phyloP scores from a whole-genome alignment of 2,329 filamentous ascomycete species.

The Exophiala alcalophila region DNA sequence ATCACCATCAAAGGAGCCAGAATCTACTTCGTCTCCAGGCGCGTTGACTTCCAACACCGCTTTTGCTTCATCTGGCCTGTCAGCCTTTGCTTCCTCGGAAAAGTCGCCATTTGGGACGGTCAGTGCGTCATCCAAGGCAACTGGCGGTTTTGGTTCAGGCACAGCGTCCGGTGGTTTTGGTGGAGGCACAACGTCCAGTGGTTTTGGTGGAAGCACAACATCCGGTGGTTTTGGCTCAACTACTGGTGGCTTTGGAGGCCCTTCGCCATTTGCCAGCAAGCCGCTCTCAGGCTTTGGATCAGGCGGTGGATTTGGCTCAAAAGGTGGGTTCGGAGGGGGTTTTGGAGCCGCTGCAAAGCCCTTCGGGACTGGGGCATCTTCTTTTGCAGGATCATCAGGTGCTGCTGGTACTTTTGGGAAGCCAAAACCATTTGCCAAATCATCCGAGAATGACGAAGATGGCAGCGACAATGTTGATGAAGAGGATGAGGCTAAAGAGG shows the following conservation, averaged over 20 bases:
- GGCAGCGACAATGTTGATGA: conserved; percentile 48
- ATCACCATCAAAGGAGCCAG: conserved; percentile 30
- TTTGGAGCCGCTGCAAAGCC: conserved; percentile 43
- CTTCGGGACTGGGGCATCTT: conserved; percentile 52
- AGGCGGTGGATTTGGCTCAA: conserved; percentile 36
- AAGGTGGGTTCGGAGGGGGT: conserved; percentile 37
- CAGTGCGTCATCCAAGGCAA: conserved; percentile 44
- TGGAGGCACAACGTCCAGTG: conserved; percentile 24
- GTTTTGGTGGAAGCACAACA: conserved; percentile 25
- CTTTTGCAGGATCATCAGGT: conserved; percentile 65
- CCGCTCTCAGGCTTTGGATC: conserved; percentile 39
- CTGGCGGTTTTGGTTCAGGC: conserved; percentile 17
- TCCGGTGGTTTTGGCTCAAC: conserved; percentile 35
- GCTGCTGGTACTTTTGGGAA: conserved; percentile 43
- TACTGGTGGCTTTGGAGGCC: conserved; percentile 29
- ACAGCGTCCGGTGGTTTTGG: conserved; percentile 20
- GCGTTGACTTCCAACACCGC: conserved; percentile 55
- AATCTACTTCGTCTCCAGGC: conserved; percentile 25
- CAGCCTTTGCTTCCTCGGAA: conserved; percentile 60
- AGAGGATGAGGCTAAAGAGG: conserved; percentile 56
- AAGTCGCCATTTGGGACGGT: conserved; percentile 61
- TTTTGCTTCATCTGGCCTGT: conserved; percentile 67
- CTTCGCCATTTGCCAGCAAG: conserved; percentile 34
- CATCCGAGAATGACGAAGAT: conserved; percentile 56
- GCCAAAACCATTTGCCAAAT: conserved; percentile 68